Evolutionary conservation across 495 filamentous ascomycete species (phyloP), one percentile per base, ranked within the genome.

Genomic region (Lindgomyces ingoldianus): DNA sequence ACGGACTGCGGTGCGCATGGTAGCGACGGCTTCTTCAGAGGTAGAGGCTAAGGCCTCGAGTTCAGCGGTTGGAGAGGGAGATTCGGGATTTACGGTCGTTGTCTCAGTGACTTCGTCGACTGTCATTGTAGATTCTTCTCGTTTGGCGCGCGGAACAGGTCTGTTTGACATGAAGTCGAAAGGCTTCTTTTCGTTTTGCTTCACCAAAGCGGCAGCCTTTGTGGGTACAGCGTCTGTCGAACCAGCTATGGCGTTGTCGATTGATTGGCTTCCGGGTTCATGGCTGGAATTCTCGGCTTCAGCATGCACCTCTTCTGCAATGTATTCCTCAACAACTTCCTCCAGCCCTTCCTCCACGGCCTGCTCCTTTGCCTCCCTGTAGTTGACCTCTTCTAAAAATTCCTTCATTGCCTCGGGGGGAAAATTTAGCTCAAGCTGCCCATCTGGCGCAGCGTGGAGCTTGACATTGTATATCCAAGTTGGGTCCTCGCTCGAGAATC

Each of bases 161-260:
- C 57, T 36, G 44, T 67, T 67, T 39, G 64, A 56, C 64, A 62
- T 62, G 57, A 67, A 67, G 30, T 67, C 64, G 29, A 67, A 67
- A 3, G 39, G 39, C 42, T 66, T 60, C 8, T 24, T 27, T 21
- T 22, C 11, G 25, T 51, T 53, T 53, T 42, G 29, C 27, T 58
- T 58, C 2, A 41, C 55, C 12, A 52, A n/a, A 4, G 51, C 51
- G 14, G 42, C 33, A 1, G 55, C 36, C 50, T 21, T 33, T 41
- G 18, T 6, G 18, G 60, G 18, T 33, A 26, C 45, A 18, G 19
- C 46, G 26, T 39, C 53, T 0, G 30, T 11, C 2, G 12, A 49
- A 46, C 30, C 49, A 3, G 10, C 58, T 21, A 36, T 14, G 12
- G 16, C 12, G 29, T 50, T 45, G 9, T 60, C n/a, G n/a, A n/a